A percentile compares a stretch with the other conserved stretches of the same genome.
Conservation (phyloP, 129 eudicot species). For the Chrysanthemum seticuspe region DNA sequence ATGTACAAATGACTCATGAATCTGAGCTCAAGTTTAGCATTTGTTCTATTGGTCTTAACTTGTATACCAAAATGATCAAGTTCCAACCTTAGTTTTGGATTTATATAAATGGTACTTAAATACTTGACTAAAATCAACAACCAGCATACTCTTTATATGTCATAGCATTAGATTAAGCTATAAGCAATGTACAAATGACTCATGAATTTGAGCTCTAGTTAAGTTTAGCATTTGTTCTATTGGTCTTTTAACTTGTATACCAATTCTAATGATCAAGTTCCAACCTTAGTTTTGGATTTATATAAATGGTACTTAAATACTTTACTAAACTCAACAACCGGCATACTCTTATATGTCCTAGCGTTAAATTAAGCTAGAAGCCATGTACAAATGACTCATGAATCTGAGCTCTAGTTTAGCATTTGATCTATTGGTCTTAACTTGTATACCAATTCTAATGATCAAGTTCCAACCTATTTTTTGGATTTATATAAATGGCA, state of each 20-base stretch:
- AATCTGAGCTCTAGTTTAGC: conserved; percentile 15
- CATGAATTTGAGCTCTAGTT: conserved; percentile 18
- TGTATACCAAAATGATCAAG: conserved; percentile 33
- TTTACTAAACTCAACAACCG: conserved; percentile 2
- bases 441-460: conserved; percentile 12
- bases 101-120: background rate
- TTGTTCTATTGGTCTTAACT: conserved; percentile 26
- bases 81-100: conserved; percentile 10
- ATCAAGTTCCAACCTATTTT: background rate
- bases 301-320: background rate
- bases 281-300: conserved; percentile 12
- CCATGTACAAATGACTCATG: conserved; percentile 16
- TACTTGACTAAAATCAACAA: background rate
- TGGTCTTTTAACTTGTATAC: conserved; percentile 30
- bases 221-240: conserved; percentile 20
- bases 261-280: conserved; percentile 30
- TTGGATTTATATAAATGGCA: background rate
- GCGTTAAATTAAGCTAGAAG: conserved; percentile 10
- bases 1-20: conserved; percentile 22
- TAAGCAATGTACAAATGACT: conserved; percentile 20
- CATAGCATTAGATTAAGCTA: conserved; percentile 12
- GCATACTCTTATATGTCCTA: background rate
- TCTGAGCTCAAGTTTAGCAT: conserved; percentile 21
- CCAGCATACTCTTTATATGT: background rate
- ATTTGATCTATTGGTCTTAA: conserved; percentile 6